These are phyloP conservation scores for Saccharomycodes ludwigii DNA, from an alignment of 805 yeast genomes.

Conservation along the genomic window DNA sequence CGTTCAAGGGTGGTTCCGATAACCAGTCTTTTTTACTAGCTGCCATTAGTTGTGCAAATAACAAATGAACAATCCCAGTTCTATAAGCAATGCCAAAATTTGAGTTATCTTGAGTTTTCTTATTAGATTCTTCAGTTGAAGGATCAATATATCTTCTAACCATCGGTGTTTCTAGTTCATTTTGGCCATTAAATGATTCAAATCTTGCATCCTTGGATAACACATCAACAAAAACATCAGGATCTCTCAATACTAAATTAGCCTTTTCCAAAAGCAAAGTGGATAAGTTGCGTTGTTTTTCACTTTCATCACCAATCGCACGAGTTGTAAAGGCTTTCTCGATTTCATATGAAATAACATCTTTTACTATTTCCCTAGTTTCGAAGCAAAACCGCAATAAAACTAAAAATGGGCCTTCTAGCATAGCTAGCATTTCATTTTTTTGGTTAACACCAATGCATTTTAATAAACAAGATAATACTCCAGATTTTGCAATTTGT, in stretches of 20 bases:
- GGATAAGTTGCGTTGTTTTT: conserved; percentile 23
- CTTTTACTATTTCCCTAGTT: conserved; percentile 34
- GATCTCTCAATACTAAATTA: conserved; percentile 33
- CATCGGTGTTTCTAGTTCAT: conserved; percentile 12
- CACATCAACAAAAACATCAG: conserved; percentile 35
- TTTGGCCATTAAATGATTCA: conserved; percentile 31
- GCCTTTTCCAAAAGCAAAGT: conserved; percentile 38
- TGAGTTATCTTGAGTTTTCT: conserved; percentile 7
- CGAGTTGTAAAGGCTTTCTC: conserved; percentile 28
- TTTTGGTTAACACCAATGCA: conserved; percentile 27
- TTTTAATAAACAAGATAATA: conserved; percentile 35
- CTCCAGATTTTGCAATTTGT: conserved; percentile 33
- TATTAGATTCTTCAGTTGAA: conserved; percentile 7
- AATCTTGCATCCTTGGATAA: conserved; percentile 28
- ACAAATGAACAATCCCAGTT: conserved; percentile 50
- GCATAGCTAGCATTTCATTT: conserved; percentile 26
- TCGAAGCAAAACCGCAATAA: conserved; percentile 65
- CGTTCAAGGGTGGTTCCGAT: conserved; percentile 22
- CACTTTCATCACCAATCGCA: conserved; percentile 19
- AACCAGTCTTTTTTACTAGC: conserved; percentile 30
- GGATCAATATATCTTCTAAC: conserved; percentile 9
- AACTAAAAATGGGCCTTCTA: conserved; percentile 38
- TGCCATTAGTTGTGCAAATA: conserved; percentile 56
- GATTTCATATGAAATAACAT: conserved; percentile 40
- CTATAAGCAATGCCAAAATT: conserved; percentile 12